A percentile compares a stretch with the other conserved stretches of the same genome.
These are phyloP conservation scores for Cruciata laevipes DNA, from an alignment of 257 asterid genomes.

Conservation along the genomic window DNA sequence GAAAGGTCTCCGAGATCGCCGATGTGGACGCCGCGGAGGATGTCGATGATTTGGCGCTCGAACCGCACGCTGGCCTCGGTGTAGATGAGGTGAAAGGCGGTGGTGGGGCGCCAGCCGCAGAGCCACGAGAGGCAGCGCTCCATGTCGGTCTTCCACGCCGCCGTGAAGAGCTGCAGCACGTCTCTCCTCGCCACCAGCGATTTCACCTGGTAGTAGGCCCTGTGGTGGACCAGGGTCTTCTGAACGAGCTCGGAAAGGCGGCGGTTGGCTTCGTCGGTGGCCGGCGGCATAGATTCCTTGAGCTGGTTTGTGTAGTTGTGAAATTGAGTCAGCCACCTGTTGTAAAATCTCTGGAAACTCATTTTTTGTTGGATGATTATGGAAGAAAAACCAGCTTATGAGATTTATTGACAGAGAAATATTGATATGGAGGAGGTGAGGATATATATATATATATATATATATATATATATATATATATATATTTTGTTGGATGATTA, in stretches of 20 bases:
- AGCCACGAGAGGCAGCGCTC: constrained; percentile 80
- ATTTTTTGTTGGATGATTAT: not conserved
- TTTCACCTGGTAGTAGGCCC: constrained; percentile 50
- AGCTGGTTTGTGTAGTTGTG: constrained; percentile 37
- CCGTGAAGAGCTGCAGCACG: constrained; percentile 37
- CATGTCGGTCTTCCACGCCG: constrained; percentile 57
- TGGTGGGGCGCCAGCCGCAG: constrained; percentile 90
- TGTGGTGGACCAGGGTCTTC: constrained; percentile 38
- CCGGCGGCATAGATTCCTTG: constrained; percentile 31
- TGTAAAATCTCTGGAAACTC: constrained; percentile 44
- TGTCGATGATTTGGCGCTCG: constrained; percentile 63
- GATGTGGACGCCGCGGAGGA: constrained; percentile 50
- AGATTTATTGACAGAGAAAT: not conserved
- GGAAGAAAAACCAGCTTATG: not conserved
- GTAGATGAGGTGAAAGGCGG: constrained; percentile 70
- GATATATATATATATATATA: too few relatives aligned
- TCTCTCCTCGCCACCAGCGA: constrained; percentile 34
- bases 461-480: too few relatives aligned
- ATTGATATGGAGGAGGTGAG: not conserved
- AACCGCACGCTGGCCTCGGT: constrained; percentile 70
- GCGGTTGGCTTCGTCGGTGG: constrained; percentile 30
- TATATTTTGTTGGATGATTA: not conserved
- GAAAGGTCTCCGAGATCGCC: constrained; percentile 83
- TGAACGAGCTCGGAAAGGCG: constrained; percentile 35
- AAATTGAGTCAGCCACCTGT: constrained; percentile 54